Base-by-base conservation (phyloP, 768 basidiomycete species). In the Hortiboletus flavorubellus region DNA sequence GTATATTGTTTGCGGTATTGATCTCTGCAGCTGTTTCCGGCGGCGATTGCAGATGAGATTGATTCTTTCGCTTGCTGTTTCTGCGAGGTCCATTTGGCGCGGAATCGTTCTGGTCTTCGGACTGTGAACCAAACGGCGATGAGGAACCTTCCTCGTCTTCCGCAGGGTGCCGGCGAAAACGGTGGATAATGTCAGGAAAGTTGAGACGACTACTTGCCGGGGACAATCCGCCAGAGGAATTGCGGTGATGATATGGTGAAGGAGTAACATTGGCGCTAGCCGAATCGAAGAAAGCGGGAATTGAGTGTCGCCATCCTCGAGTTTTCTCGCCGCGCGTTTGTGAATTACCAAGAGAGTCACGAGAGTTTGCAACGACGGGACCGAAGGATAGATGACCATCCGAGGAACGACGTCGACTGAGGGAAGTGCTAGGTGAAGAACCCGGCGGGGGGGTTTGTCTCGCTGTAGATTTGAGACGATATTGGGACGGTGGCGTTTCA, bases 301-400 rank as follows among this genome's bases (percentile, higher is more conserved):
- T 46, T 21, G 66, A 63, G 43, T 58, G 51, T 53, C 68, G 65
- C 70, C 67, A 72, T 16, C 64, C 53, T 54, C 59, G 61, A 37
- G 42, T 41, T 26, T 53, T 67, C 15, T 85, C 80, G 2, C 61
- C 68, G 55, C 78, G 83, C 37, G 68, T 70, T 46, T 74, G 74
- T 41, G 78, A 77, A 23, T 76, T 74, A 14, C 81, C 78, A 18
- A 78, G 53, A 21, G 82, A 83, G 49, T 72, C 72, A n/a, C 74
- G 73, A 10, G 76, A 73, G 6, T 76, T 73, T 54, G 81, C 78
- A 10, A 79, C 68, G 18, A 72, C 59, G 16, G 85, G 86, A 54
- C 86, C 82, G 57, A 87, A 86, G 1, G 84, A 82, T 31, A 84
- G 58, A 33, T 69, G 75, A 10, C 75, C 81, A 47, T 86, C 83